Conservation (phyloP, 768 basidiomycete genomes). For the Boletellus emodensis region DNA sequence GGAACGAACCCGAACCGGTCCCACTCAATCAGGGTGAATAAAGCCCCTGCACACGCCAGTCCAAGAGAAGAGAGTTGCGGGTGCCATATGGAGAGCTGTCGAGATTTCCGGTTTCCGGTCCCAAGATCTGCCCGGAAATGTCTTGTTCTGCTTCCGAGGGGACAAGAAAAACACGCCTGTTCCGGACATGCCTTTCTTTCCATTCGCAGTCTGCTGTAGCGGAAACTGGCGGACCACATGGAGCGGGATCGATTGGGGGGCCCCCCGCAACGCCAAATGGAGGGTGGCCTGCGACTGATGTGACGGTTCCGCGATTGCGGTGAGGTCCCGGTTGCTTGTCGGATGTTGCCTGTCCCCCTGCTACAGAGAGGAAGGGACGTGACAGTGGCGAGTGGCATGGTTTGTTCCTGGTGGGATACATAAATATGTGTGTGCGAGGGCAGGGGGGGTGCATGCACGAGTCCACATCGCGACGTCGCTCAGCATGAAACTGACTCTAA, state of each 20-base stretch:
- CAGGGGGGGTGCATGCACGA: not conserved
- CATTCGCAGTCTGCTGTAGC: slow-evolving; percentile 4
- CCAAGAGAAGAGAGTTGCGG: no score
- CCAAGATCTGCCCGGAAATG: slow-evolving; percentile 7
- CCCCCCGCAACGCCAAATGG: slow-evolving; percentile 4
- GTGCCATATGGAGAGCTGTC: slow-evolving; percentile 6
- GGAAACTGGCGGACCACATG: slow-evolving; percentile 24
- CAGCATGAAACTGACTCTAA: slow-evolving; percentile 22
- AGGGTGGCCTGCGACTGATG: not conserved
- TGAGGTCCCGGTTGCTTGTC: slow-evolving; percentile 7
- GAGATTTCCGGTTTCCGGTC: slow-evolving; percentile 12
- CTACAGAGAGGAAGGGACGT: not conserved
- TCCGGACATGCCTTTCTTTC: slow-evolving; percentile 14
- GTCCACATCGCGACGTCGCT: slow-evolving; percentile 6
- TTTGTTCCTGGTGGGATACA: not conserved
- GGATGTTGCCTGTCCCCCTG: not conserved
- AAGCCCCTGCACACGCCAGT: no score
- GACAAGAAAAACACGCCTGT: slow-evolving; percentile 21
- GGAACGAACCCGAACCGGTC: not conserved
- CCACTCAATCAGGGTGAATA: slow-evolving; percentile 12
- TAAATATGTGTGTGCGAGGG: not conserved
- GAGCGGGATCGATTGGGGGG: slow-evolving; percentile 9
- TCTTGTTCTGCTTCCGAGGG: slow-evolving; percentile 7
- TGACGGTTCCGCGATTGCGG: slow-evolving; percentile 15
- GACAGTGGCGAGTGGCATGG: not conserved